Conservation (phyloP, 805 yeast species). For the Saccharomycopsis sp. region DNA sequence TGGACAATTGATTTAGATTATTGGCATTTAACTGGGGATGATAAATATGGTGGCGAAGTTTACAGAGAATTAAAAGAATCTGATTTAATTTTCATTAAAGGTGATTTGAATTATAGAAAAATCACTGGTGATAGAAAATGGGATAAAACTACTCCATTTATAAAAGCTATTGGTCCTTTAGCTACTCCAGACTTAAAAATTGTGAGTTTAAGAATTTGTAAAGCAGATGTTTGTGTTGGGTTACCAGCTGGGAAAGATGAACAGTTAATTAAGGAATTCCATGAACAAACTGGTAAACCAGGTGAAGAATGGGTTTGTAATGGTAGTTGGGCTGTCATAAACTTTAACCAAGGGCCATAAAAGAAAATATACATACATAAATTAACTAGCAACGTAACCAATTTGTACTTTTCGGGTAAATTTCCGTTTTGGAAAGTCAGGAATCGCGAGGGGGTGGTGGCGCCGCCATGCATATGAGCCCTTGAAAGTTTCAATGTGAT, state of each 20-base stretch:
- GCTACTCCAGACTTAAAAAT: constrained; percentile 56
- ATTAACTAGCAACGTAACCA: no score
- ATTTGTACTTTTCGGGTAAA: no score
- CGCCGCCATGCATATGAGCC: no score
- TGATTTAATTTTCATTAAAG: constrained; percentile 76
- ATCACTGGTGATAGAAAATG: constrained; percentile 86
- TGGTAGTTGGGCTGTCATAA: constrained; percentile 96
- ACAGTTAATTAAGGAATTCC: constrained; percentile 56
- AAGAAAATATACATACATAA: no score
- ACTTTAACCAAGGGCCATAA: no score
- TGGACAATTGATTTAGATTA: constrained; percentile 82
- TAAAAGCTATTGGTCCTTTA: constrained; percentile 60
- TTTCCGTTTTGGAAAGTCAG: no score
- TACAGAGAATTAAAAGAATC: constrained; percentile 58
- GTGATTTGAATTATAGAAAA: constrained; percentile 94
- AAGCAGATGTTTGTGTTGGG: constrained; percentile 94
- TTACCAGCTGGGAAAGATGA: constrained; percentile 67
- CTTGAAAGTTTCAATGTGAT: no score
- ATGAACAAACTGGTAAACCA: constrained; percentile 46
- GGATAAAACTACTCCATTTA: constrained; percentile 76
- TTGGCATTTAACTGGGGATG: constrained; percentile 55
- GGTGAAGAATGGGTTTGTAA: constrained; percentile 79
- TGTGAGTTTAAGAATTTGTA: constrained; percentile 82
- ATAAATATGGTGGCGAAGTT: constrained; percentile 48
- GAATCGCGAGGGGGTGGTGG: no score